Conservation (phyloP, 352 stramenopile species). For the Phytophthora europaea region DNA sequence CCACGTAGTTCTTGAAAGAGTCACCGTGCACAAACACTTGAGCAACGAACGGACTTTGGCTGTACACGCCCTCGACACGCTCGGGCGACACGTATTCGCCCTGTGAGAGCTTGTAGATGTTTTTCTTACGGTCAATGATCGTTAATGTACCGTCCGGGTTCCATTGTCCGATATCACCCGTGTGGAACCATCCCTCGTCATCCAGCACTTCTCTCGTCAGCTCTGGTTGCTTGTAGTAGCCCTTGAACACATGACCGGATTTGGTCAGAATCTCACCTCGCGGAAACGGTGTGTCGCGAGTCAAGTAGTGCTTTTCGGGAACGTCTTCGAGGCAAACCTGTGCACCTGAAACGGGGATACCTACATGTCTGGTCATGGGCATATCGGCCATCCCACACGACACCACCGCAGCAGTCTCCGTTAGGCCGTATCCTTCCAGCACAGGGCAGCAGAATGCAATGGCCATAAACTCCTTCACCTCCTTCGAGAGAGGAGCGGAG, state of each 20-base stretch:
- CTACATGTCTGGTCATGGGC: constrained; percentile 86
- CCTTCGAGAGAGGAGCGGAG: constrained; percentile 90
- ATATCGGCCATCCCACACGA: constrained; percentile 70
- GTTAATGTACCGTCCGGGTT: constrained; percentile 91
- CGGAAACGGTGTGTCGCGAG: constrained; percentile 51
- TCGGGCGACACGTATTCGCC: constrained; percentile 97
- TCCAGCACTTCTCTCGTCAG: constrained; percentile 91
- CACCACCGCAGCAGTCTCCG: constrained; percentile 89
- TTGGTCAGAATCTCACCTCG: constrained; percentile 56
- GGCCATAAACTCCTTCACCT: constrained; percentile 95
- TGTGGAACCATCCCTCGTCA: constrained; percentile 94
- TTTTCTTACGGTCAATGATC: constrained; percentile 92
- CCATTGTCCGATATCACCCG: constrained; percentile 94
- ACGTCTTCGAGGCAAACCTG: constrained; percentile 95
- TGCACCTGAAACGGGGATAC: constrained; percentile 79
- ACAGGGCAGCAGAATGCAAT: constrained; percentile 91
- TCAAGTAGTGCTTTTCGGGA: constrained; percentile 95
- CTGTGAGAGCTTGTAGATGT: constrained; percentile 93
- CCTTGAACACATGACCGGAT: constrained; percentile 79
- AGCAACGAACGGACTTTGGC: constrained; percentile 89
- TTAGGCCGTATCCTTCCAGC: constrained; percentile 96
- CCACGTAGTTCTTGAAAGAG: constrained; percentile 92
- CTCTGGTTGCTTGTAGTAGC: constrained; percentile 94
- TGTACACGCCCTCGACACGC: constrained; percentile 95
- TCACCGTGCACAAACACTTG: constrained; percentile 96